A percentile compares a stretch with the other conserved stretches of the same genome.
Conservation (phyloP, 345 rosid genomes). For the Citrus sinensis region DNA sequence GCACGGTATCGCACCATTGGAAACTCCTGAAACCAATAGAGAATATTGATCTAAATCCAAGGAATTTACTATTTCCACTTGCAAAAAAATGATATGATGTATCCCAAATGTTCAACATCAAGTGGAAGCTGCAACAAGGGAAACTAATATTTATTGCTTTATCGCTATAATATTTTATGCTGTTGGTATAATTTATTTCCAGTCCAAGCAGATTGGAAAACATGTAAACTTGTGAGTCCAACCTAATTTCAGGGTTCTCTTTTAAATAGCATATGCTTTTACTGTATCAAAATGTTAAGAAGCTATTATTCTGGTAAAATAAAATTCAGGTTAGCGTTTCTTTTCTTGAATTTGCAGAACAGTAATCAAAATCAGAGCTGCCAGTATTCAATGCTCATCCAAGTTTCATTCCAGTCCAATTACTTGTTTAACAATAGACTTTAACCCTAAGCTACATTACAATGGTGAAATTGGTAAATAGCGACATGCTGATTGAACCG, state of each 20-base stretch:
- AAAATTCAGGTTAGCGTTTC: neutral
- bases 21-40: constrained; percentile 50
- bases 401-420: neutral
- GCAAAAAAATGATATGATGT: neutral
- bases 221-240: neutral
- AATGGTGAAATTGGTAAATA: neutral
- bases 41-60: neutral
- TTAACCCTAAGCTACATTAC: neutral
- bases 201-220: neutral
- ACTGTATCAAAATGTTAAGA: neutral
- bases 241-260: neutral
- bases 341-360: neutral
- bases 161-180: neutral
- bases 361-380: neutral
- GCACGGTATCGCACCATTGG: constrained; percentile 76
- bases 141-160: neutral
- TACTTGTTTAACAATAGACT: neutral
- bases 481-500: neutral
- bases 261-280: neutral
- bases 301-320: neutral
- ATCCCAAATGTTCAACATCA: neutral
- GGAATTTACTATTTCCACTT: neutral
- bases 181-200: neutral
- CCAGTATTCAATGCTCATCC: neutral
- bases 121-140: neutral